phyloP scores from a whole-genome alignment of 2,329 filamentous ascomycete genomes.

The Didymella pomorum region DNA sequence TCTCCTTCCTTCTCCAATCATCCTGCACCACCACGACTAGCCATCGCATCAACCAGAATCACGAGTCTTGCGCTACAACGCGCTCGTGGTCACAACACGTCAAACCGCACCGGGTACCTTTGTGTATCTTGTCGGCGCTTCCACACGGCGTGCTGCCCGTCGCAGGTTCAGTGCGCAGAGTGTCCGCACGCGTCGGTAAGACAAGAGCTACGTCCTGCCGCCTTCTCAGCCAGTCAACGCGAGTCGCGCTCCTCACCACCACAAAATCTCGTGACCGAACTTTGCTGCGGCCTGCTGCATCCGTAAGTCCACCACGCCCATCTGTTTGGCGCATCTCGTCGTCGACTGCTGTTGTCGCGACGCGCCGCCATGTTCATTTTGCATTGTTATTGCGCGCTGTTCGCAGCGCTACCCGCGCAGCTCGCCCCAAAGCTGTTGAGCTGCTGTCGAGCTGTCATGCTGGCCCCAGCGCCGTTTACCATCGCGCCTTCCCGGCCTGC shows the following conservation, averaged over 20 bases:
- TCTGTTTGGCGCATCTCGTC: conserved; percentile 18
- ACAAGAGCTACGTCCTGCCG: conserved; percentile 27
- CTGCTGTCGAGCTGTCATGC: conserved; percentile 11
- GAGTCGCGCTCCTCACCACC: conserved; percentile 37
- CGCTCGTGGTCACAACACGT: conserved; percentile 31
- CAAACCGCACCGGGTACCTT: conserved; percentile 26
- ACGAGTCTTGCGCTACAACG: conserved; percentile 39
- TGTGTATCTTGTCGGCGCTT: conserved; percentile 27
- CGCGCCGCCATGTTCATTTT: conserved; percentile 14
- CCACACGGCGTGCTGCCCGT: conserved; percentile 27
- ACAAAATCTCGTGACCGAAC: conserved; percentile 47
- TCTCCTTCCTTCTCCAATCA: conserved; percentile 41
- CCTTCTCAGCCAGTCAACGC: conserved; percentile 35
- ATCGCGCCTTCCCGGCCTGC: conserved; percentile 21
- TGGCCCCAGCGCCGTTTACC: conserved; percentile 20
- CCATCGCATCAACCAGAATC: conserved; percentile 29
- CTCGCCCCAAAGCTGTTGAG: not conserved
- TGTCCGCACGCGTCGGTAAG: conserved; percentile 28
- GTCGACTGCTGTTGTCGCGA: conserved; percentile 18
- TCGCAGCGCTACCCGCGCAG: conserved; percentile 5
- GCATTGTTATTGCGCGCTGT: conserved; percentile 13
- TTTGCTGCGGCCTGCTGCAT: conserved; percentile 44
- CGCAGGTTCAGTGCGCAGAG: conserved; percentile 18
- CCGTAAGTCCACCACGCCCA: conserved; percentile 42
- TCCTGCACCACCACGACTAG: conserved; percentile 34